phyloP scores from a whole-genome alignment of 305 asterid genomes.

The Fraxinus velutina region DNA sequence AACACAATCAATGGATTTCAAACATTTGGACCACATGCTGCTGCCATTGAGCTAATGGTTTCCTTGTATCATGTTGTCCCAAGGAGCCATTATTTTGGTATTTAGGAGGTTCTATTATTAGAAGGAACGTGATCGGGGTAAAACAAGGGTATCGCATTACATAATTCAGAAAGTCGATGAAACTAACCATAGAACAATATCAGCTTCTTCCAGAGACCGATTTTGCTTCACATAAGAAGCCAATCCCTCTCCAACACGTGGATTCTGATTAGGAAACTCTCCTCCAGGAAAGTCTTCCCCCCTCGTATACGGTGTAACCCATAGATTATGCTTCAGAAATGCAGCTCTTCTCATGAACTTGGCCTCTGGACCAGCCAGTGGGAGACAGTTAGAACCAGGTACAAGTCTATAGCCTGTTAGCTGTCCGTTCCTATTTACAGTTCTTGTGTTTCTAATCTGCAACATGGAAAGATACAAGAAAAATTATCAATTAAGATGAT shows the following conservation, averaged over 20 bases:
- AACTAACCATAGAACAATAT: slow-evolving; percentile 85
- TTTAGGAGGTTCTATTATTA: neutral
- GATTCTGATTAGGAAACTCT: slow-evolving; percentile 96
- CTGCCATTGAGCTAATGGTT: neutral
- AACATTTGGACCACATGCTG: neutral
- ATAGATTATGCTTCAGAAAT: slow-evolving; percentile 82
- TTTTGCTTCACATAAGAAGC: slow-evolving; percentile 86
- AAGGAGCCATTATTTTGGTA: neutral
- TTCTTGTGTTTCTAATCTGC: slow-evolving; percentile 86
- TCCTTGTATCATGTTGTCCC: neutral
- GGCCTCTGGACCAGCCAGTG: slow-evolving; percentile 84
- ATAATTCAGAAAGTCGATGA: slow-evolving; percentile 3
- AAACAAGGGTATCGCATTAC: neutral
- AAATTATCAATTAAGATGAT: neutral
- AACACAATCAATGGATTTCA: slow-evolving; percentile 7
- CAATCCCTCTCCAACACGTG: slow-evolving; percentile 93
- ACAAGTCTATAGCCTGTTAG: slow-evolving; percentile 87
- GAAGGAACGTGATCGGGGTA: neutral
- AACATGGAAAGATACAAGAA: slow-evolving; percentile 13
- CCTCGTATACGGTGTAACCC: slow-evolving; percentile 85
- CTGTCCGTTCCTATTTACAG: slow-evolving; percentile 79
- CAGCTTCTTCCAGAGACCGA: slow-evolving; percentile 79
- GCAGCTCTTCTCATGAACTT: slow-evolving; percentile 91
- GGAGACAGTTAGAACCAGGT: slow-evolving; percentile 91
- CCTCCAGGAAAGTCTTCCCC: slow-evolving; percentile 97